Conservation (phyloP, 495 filamentous ascomycete genomes). For the Xylaria grammica region DNA sequence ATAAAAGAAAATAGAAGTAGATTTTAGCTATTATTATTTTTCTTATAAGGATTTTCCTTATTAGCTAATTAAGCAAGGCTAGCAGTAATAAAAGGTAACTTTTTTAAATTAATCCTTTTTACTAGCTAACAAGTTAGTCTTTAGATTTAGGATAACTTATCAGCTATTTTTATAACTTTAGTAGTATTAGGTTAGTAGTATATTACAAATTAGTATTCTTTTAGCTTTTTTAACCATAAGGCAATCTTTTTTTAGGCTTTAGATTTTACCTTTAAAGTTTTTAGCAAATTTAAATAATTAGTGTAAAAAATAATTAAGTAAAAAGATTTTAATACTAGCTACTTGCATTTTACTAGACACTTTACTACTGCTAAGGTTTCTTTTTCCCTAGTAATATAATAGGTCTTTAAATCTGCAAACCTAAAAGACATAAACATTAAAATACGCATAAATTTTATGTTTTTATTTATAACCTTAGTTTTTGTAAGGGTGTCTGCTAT, state of each 20-base stretch:
- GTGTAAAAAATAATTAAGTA: constrained; percentile 1
- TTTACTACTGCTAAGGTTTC: not conserved
- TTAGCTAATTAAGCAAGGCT: not conserved
- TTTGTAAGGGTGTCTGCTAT: too few relatives aligned
- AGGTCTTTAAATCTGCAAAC: not conserved
- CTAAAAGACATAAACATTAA: constrained; percentile 7
- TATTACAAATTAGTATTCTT: not conserved
- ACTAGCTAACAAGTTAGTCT: not conserved
- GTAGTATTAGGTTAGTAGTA: not conserved
- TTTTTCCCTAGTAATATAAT: not conserved
- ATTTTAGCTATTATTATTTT: not conserved
- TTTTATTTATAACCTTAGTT: constrained; percentile 5
- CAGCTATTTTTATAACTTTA: constrained; percentile 3
- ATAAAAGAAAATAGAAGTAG: not conserved
- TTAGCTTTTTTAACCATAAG: not conserved
- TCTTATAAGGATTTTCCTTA: not conserved
- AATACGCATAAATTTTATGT: not conserved
- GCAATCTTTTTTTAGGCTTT: not conserved
- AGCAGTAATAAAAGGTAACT: not conserved
- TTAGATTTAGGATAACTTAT: not conserved
- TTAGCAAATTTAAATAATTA: constrained; percentile 6
- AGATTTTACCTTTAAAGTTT: not conserved
- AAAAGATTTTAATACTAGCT: not conserved
- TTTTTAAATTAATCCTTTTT: not conserved
- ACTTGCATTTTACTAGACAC: not conserved